Evolutionary conservation across 805 yeast genomes (phyloP).

Genomic region (Hanseniaspora meyeri): DNA sequence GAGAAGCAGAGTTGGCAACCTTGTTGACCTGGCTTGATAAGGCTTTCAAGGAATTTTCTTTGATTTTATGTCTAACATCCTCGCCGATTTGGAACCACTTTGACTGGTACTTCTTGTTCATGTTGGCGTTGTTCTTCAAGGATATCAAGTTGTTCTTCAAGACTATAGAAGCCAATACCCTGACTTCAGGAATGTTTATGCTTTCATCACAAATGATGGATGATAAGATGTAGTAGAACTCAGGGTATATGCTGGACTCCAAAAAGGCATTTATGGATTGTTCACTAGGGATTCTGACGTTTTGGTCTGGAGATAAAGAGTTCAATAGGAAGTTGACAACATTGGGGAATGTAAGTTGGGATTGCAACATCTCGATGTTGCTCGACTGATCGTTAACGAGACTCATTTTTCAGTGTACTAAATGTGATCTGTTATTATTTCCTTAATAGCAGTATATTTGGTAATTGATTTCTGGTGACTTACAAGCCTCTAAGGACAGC

Average conservation of each 20-base stretch:
- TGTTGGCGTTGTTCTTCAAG: slow-evolving; percentile 5
- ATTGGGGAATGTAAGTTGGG: slow-evolving; percentile 8
- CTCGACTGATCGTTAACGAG: not conserved
- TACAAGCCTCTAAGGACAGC: not conserved
- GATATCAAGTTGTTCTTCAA: slow-evolving; percentile 80
- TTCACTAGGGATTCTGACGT: slow-evolving; percentile 53
- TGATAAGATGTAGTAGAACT: slow-evolving; percentile 57
- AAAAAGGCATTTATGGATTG: slow-evolving; percentile 62
- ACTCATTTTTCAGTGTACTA: not conserved
- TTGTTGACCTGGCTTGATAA: slow-evolving; percentile 24
- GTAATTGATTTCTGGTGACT: not conserved
- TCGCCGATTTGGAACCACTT: slow-evolving; percentile 11
- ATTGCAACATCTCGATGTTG: not conserved
- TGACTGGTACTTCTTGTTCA: slow-evolving; percentile 8
- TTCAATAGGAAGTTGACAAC: slow-evolving; percentile 1
- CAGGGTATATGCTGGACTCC: slow-evolving; percentile 63
- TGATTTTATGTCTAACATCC: slow-evolving; percentile 30
- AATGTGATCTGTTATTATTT: too few species aligned
- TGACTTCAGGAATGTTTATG: slow-evolving; percentile 54
- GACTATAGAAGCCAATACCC: slow-evolving; percentile 82
- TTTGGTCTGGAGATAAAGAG: slow-evolving; percentile 37
- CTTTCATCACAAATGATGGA: slow-evolving; percentile 56
- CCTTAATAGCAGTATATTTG: not conserved
- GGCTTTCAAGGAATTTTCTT: slow-evolving; percentile 70
- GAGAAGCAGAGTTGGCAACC: slow-evolving; percentile 83